Conservation (phyloP, 371 early-diverging fungal genomes). For the Choanephora cucurbitarum region DNA sequence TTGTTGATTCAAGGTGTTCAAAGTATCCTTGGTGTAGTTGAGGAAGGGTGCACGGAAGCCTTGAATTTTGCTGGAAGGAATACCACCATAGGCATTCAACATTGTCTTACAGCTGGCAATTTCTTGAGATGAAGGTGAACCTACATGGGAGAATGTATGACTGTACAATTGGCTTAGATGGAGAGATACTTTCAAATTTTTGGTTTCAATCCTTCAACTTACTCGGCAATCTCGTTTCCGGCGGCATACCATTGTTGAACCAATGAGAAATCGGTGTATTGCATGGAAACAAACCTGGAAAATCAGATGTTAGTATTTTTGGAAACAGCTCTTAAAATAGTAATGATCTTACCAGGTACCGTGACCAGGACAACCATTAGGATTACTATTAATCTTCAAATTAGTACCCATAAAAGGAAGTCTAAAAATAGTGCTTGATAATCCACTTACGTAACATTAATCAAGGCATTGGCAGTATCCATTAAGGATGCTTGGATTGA, state of each 20-base stretch:
- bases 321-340: conserved; percentile 15
- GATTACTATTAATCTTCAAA: conserved; percentile 40
- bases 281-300: conserved; percentile 58
- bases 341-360: conserved; percentile 41
- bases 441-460: conserved; percentile 48
- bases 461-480: conserved; percentile 35
- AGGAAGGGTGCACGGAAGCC: conserved; percentile 75
- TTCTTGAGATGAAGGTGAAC: conserved; percentile 50
- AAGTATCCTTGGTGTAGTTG: conserved; percentile 59
- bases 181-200: no score
- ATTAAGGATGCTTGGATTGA: conserved; percentile 53
- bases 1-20: conserved; percentile 50
- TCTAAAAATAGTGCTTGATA: conserved; percentile 7
- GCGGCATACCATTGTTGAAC: conserved; percentile 72
- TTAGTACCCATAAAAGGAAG: conserved; percentile 4
- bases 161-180: no score
- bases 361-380: conserved; percentile 66
- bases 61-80: conserved; percentile 62
- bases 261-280: conserved; percentile 65
- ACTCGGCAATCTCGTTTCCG: conserved; percentile 68
- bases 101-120: conserved; percentile 52
- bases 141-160: conserved; percentile 66
- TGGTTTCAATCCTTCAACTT: conserved; percentile 18
- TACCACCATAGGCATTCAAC: conserved; percentile 63
- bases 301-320: conserved; percentile 8